Evolutionary conservation across 345 rosid species (phyloP).

Genomic region (Gossypium raimondii): DNA sequence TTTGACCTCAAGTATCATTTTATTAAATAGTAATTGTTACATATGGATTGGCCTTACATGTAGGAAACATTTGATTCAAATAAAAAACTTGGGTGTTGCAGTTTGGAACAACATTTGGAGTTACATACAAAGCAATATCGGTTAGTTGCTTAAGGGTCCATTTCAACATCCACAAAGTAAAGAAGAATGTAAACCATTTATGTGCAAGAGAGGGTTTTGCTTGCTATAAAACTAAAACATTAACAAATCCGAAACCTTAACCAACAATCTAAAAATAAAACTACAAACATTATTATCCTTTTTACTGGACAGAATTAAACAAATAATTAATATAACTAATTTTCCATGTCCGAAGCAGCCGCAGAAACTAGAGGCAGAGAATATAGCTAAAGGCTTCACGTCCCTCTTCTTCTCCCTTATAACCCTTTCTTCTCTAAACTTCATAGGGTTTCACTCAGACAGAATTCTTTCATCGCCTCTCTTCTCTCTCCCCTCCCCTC

Average conservation of each 20-base stretch:
- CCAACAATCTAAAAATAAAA: background rate
- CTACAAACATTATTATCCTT: too few species aligned
- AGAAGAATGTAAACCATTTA: background rate
- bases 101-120: too few species aligned
- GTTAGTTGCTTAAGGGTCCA: background rate
- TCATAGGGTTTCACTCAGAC: constrained; percentile 25
- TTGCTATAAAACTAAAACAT: background rate
- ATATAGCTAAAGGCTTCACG: constrained; percentile 20
- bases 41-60: too few species aligned
- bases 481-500: background rate
- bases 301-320: too few species aligned
- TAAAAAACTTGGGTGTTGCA: background rate
- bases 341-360: constrained; percentile 26
- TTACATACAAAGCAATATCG: too few species aligned
- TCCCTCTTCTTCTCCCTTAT: constrained; percentile 26
- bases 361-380: constrained; percentile 47
- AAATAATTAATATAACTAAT: background rate
- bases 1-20: too few species aligned
- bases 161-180: background rate
- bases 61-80: background rate
- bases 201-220: background rate
- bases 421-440: constrained; percentile 16
- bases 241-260: background rate
- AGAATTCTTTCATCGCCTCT: constrained; percentile 19
- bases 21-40: too few species aligned